phyloP scores from a whole-genome alignment of 2,329 filamentous ascomycete species.

The Aspergillus awamori region DNA sequence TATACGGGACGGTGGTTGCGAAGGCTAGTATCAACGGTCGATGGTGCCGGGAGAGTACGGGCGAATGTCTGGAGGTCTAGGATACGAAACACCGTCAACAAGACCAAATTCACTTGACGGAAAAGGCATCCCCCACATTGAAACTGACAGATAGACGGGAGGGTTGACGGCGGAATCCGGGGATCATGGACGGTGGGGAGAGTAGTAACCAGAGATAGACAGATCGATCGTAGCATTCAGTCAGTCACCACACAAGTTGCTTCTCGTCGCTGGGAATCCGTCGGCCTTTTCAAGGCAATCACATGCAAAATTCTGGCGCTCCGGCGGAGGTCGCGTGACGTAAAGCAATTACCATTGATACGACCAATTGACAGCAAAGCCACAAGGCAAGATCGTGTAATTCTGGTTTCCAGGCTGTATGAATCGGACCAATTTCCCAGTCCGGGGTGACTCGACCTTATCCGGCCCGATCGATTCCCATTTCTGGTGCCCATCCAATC shows the following conservation, averaged over 20 bases:
- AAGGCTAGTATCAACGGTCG: background rate
- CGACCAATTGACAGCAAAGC: background rate
- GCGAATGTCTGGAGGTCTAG: constrained; percentile 8
- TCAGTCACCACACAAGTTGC: background rate
- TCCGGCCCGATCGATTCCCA: background rate
- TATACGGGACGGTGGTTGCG: background rate
- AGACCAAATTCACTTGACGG: constrained; percentile 16
- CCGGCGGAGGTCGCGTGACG: constrained; percentile 36
- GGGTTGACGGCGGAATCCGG: constrained; percentile 25
- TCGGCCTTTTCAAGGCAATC: constrained; percentile 33
- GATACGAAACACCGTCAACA: constrained; percentile 19
- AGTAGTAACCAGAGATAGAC: background rate
- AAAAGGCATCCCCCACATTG: constrained; percentile 24
- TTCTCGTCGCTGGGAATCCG: constrained; percentile 20
- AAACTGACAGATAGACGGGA: constrained; percentile 11
- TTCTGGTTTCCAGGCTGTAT: constrained; percentile 15
- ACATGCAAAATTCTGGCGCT: constrained; percentile 37
- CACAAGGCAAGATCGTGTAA: constrained; percentile 9
- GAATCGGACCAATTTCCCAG: constrained; percentile 23
- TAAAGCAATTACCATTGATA: constrained; percentile 35
- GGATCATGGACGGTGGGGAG: constrained; percentile 23
- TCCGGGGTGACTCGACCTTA: constrained; percentile 5
- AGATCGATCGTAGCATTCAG: background rate
- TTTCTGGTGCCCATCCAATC: constrained; percentile 1
- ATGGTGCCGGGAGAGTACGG: constrained; percentile 1